Evolutionary conservation across 805 yeast genomes (phyloP), one percentile per base, ranked within the genome.

Genomic region (Zygoascus ofunaensis): DNA sequence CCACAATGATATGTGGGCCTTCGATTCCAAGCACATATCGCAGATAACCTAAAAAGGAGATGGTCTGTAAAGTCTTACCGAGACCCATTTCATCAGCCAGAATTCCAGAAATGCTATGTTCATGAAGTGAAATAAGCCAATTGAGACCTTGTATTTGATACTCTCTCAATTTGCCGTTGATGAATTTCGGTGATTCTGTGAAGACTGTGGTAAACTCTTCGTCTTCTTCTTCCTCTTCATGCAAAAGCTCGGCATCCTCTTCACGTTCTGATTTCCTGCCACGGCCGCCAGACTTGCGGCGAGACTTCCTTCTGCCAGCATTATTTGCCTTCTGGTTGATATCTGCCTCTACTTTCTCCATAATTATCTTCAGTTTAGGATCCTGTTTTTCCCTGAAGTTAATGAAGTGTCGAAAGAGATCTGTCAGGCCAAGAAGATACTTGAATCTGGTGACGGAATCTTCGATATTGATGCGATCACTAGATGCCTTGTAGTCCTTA

Each of bases 31-130:
- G 80, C 44, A 80, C 70, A 57, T 84, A 86, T 49, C 96, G 71
- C 44, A 90, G 65, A 61, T 84, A 87, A 0, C 96, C 97, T 37
- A 90, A 68, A 55, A 90, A 92, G 1, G 97, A 79, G 39, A 90
- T 89, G 1, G 97, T 89, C 64, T 90, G 98, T 42, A 90, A 68
- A 3, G 98, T 90, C 63, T 90, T 90, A 44, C 98, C 98, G 22
- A 90, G 70, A 2, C 98, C 98, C 98, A 92, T 90, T 62, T 90
- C 98, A 63, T 90, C 98, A 5, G 98, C 98, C 38, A 90, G 67
- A 33, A 90, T 90, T 12, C 98, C 98, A 3, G 94, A 83, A 28
- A 90, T 71, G 46, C 82, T 73, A 59, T 90, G 86, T 54, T 86
- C 89, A 59, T 87, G 85, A 22, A 92, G 65, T 0, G 92, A 78